Evolutionary conservation across 345 rosid genomes (phyloP), one percentile per base, ranked within the genome.

Genomic region (Geranium brycei): DNA sequence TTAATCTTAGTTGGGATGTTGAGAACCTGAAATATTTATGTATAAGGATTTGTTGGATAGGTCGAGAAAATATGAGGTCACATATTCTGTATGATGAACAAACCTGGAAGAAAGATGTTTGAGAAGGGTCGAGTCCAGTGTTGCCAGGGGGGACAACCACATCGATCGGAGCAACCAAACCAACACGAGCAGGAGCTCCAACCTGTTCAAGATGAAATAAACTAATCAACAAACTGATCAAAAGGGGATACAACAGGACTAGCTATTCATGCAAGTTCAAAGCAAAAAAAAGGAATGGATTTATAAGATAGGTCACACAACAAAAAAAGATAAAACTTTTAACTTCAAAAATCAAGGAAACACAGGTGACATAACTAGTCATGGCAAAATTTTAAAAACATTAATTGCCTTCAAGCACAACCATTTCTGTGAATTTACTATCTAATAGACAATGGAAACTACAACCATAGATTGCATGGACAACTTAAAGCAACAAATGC

Each of bases 141-240:
- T 89, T 92, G 58, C 98, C 98, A 18, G 98, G 98, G 58, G 87
- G 97, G 30, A 89, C 97, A 58, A 89, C 86, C 38, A 92, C 95
- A 80, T 92, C 98, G 35, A 83, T 85, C 53, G 98, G 97, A 3
- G 98, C 95, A 40, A 92, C 81, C 67, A 92, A 73, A 67, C 97
- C 98, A 67, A 92, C 98, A 77, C 97, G 98, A 73, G 98, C 98
- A 51, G 97, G 98, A 68, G 98, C 98, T 71, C 98, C 97, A 75
- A 92, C 98, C 98, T 89, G 59, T 41, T 57, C 13, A 62, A 10
- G 58, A 18, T 0, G 0, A 41, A 17, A 51, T 15, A 5, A 4
- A 19, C 14, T 19, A 18, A 30, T 6, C 0, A 51, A 8, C 2
- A 2, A 35, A 35, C 41, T 55, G 2, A 14, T 32, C 16, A 0